A percentile compares a stretch with the other conserved stretches of the same genome.
Evolutionary conservation across 148 eudicot species (phyloP).

Genomic region (Rhododendron molle): DNA sequence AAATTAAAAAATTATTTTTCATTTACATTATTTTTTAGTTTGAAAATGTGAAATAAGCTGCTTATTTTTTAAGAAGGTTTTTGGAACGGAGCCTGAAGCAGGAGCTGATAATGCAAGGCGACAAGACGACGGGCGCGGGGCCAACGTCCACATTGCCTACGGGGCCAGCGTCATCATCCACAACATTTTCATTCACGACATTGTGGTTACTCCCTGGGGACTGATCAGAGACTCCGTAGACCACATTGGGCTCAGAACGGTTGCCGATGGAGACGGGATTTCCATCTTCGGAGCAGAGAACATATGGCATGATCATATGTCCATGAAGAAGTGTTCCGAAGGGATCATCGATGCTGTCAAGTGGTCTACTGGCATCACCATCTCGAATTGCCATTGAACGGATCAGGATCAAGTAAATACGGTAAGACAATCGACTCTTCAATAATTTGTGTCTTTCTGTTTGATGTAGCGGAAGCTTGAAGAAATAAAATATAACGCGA

Average conservation of each 20-base stretch:
- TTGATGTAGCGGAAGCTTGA: no score
- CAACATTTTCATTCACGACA: conserved; percentile 27
- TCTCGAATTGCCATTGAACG: conserved; percentile 42
- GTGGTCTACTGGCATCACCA: conserved; percentile 38
- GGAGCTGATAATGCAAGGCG: conserved; percentile 32
- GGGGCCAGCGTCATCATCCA: conserved; percentile 46
- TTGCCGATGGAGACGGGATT: conserved; percentile 38
- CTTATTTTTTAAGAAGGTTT: no score
- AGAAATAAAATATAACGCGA: no score
- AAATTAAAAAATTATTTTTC: no score
- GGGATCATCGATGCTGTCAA: conserved; percentile 37
- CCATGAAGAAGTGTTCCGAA: conserved; percentile 25
- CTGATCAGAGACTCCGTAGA: conserved; percentile 23
- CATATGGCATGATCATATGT: conserved; percentile 44
- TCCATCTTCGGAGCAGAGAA: conserved; percentile 18
- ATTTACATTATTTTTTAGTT: no score
- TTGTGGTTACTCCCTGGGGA: conserved; percentile 21
- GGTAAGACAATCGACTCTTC: no score
- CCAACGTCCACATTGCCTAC: conserved; percentile 25
- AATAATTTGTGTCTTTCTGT: background rate
- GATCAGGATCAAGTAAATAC: conserved; percentile 31
- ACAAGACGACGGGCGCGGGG: conserved; percentile 50
- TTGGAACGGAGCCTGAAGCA: conserved; percentile 21
- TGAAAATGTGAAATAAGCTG: no score
- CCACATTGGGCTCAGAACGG: conserved; percentile 28